Evolutionary conservation across 2,329 filamentous ascomycete species (phyloP).

Genomic region (Hypoxylon sp.): DNA sequence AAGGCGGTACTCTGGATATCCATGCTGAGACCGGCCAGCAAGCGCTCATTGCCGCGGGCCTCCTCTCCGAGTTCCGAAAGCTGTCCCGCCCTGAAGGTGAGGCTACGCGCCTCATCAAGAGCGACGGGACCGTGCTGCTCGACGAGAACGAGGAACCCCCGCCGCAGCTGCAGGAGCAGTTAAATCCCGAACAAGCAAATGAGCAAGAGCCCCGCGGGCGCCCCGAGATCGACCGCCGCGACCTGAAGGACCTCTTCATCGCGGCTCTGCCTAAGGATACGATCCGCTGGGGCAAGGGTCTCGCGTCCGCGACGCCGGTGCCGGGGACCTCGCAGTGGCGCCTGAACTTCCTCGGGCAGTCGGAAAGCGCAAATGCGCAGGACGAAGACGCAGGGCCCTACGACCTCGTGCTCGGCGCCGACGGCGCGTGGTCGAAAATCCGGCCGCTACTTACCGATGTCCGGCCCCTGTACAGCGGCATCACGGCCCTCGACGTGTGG

Average conservation of each 20-base stretch:
- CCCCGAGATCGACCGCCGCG: slow-evolving; percentile 50
- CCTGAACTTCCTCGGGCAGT: slow-evolving; percentile 17
- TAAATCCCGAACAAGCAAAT: background rate
- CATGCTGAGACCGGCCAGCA: slow-evolving; percentile 52
- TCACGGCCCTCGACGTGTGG: slow-evolving; percentile 57
- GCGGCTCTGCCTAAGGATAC: slow-evolving; percentile 33
- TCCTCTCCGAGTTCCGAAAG: slow-evolving; percentile 49
- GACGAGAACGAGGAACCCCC: slow-evolving; percentile 36
- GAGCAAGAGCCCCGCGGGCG: slow-evolving; percentile 34
- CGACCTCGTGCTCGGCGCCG: slow-evolving; percentile 58
- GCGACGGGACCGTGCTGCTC: slow-evolving; percentile 49
- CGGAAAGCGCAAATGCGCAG: background rate
- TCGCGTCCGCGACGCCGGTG: slow-evolving; percentile 30
- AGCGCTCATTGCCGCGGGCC: slow-evolving; percentile 53
- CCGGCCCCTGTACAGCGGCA: slow-evolving; percentile 59
- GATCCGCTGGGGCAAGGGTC: slow-evolving; percentile 47
- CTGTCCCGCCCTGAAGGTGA: slow-evolving; percentile 47
- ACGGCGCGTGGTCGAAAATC: slow-evolving; percentile 58
- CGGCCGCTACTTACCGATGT: slow-evolving; percentile 51
- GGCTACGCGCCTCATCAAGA: slow-evolving; percentile 43
- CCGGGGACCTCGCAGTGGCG: slow-evolving; percentile 25
- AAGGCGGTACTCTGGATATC: slow-evolving; percentile 68
- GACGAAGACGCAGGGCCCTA: slow-evolving; percentile 33
- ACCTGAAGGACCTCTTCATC: slow-evolving; percentile 48
- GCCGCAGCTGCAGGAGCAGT: background rate